These are phyloP conservation scores for Lobosporangium transversale DNA, from an alignment of 192 early-diverging fungal genomes.

Conservation along the genomic window DNA sequence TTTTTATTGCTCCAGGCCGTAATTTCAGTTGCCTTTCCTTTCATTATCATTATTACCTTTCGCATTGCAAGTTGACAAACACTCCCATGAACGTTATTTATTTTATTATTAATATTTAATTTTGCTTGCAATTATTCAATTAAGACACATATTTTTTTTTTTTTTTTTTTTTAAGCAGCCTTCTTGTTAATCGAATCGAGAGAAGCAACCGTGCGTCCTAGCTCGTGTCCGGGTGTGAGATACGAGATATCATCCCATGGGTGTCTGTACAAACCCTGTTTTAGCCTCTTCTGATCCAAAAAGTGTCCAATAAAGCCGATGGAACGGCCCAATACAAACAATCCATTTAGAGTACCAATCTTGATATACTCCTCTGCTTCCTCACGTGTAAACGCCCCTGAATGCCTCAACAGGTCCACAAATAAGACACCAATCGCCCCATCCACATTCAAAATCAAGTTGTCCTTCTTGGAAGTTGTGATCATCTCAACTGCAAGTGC, in stretches of 20 bases:
- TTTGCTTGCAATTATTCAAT: not conserved
- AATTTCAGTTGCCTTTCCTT: no score
- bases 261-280: conserved; percentile 98
- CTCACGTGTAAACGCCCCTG: conserved; percentile 91
- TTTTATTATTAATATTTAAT: not conserved
- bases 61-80: no score
- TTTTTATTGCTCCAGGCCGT: no score
- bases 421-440: conserved; percentile 95
- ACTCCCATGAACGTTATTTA: not conserved
- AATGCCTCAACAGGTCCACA: conserved; percentile 93
- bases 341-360: conserved; percentile 95
- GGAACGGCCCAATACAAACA: conserved; percentile 94
- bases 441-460: conserved; percentile 95
- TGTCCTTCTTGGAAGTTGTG: conserved; percentile 98
- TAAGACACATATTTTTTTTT: no score
- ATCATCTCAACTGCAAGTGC: conserved; percentile 94
- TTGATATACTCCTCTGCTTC: conserved; percentile 96
- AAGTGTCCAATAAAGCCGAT: conserved; percentile 99
- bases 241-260: conserved; percentile 98
- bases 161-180: conserved; percentile 34
- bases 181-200: conserved; percentile 52
- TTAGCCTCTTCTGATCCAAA: conserved; percentile 97
- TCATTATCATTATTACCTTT: no score
- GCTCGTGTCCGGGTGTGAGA: conserved; percentile 66
- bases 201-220: conserved; percentile 52